phyloP scores from a whole-genome alignment of 768 basidiomycete species.

The Boletus speciosus region DNA sequence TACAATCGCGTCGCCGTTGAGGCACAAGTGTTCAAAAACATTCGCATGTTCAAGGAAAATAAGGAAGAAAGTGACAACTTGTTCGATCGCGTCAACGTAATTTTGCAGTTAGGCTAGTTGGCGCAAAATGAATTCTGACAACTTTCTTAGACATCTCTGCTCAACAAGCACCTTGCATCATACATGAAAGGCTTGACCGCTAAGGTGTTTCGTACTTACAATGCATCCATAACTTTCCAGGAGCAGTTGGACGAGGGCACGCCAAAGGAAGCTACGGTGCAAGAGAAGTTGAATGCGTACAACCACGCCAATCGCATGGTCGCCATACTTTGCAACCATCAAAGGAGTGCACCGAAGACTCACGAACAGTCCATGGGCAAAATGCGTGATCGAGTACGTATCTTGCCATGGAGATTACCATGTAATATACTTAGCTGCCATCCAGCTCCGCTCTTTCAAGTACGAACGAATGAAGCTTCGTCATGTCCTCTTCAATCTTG shows the following conservation, averaged over 20 bases:
- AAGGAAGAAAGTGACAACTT: slow-evolving; percentile 85
- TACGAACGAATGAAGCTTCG: slow-evolving; percentile 98
- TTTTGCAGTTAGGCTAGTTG: not conserved
- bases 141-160: slow-evolving; percentile 57
- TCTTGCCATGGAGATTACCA: not conserved
- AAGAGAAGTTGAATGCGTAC: slow-evolving; percentile 96
- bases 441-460: slow-evolving; percentile 83
- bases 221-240: slow-evolving; percentile 96
- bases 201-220: slow-evolving; percentile 99
- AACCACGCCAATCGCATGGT: slow-evolving; percentile 97
- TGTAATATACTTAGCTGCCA: slow-evolving; percentile 4
- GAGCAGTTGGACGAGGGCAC: slow-evolving; percentile 77
- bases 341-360: slow-evolving; percentile 87
- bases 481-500: slow-evolving; percentile 75
- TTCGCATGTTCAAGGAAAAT: slow-evolving; percentile 93
- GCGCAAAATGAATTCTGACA: slow-evolving; percentile 16
- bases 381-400: slow-evolving; percentile 81
- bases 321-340: slow-evolving; percentile 99
- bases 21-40: slow-evolving; percentile 94
- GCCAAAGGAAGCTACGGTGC: slow-evolving; percentile 67
- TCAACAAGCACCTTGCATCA: slow-evolving; percentile 89
- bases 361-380: slow-evolving; percentile 94
- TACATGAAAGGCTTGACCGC: slow-evolving; percentile 99
- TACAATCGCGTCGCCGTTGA: slow-evolving; percentile 90
- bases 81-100: slow-evolving; percentile 92